A percentile compares a stretch with the other conserved stretches of the same genome.
Evolutionary conservation across 495 filamentous ascomycete species (phyloP).

Genomic region (Collariella sp.): DNA sequence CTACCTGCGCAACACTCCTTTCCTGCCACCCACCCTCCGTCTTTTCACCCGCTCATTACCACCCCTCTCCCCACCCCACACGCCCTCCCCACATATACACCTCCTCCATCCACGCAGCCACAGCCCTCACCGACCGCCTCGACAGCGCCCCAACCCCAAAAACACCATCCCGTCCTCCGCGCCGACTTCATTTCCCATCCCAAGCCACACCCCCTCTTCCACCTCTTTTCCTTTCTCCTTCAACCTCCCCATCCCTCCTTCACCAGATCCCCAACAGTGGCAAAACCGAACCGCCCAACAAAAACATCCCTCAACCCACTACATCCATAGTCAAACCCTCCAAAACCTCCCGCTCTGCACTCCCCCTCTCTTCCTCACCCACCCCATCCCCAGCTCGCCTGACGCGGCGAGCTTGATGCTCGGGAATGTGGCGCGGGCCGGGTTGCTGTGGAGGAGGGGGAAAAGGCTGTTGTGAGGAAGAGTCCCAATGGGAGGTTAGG

Average conservation of each 20-base stretch:
- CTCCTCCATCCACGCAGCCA: slow-evolving; percentile 78
- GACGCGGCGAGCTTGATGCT: slow-evolving; percentile 85
- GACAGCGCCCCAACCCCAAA: slow-evolving; percentile 62
- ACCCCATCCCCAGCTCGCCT: slow-evolving; percentile 91
- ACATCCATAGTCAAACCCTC: slow-evolving; percentile 66
- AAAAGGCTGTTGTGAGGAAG: too few relatives aligned
- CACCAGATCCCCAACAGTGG: slow-evolving; percentile 1
- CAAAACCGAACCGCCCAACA: slow-evolving; percentile 70
- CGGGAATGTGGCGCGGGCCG: slow-evolving; percentile 65
- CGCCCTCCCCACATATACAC: slow-evolving; percentile 70
- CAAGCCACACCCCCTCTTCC: slow-evolving; percentile 52
- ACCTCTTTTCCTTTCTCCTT: neutral
- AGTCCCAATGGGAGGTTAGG: slow-evolving; percentile 78
- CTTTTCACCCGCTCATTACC: neutral
- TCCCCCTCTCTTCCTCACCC: slow-evolving; percentile 88
- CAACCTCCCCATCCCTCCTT: slow-evolving; percentile 13
- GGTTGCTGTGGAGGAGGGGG: slow-evolving; percentile 81
- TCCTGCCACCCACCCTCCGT: slow-evolving; percentile 1
- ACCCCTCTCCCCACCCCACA: slow-evolving; percentile 70
- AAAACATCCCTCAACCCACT: slow-evolving; percentile 77
- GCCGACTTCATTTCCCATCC: slow-evolving; percentile 50
- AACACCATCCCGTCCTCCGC: slow-evolving; percentile 78
- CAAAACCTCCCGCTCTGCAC: slow-evolving; percentile 81
- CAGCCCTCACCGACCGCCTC: slow-evolving; percentile 51
- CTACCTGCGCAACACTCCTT: neutral